Conservation (phyloP, 129 eudicot species). For the Lactuca saligna region DNA sequence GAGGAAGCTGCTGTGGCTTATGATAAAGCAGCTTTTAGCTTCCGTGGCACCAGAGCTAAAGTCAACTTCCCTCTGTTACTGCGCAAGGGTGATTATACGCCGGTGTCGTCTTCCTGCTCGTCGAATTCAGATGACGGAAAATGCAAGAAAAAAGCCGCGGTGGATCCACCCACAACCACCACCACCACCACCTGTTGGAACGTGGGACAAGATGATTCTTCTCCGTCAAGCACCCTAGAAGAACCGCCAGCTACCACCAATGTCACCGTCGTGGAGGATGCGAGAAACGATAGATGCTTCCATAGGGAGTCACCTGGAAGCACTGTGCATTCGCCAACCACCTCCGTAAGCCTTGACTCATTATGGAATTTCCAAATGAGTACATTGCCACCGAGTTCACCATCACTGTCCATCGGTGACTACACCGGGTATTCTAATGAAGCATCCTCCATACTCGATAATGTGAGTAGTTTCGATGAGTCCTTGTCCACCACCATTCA, state of each 20-base stretch:
- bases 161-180: background rate
- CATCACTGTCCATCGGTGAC: background rate
- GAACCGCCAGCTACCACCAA: background rate
- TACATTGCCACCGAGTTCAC: background rate
- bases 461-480: background rate
- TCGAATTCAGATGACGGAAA: background rate
- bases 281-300: background rate
- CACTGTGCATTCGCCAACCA: conserved; percentile 4
- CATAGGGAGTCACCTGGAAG: background rate
- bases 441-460: background rate
- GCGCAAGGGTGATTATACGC: background rate
- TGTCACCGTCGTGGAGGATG: background rate
- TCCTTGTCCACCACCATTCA: too few species aligned
- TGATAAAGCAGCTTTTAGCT: conserved; percentile 1
- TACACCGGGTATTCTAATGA: background rate
- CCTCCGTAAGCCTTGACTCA: background rate
- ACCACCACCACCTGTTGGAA: background rate
- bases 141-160: background rate
- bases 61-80: conserved; percentile 12
- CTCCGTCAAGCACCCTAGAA: background rate
- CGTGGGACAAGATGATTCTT: background rate
- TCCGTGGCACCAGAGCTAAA: conserved; percentile 8
- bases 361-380: background rate
- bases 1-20: conserved; percentile 11
- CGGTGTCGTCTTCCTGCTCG: background rate